Evolutionary conservation across 1,284 basidiomycete species (phyloP).

Genomic region (Cerioporus squamosus): DNA sequence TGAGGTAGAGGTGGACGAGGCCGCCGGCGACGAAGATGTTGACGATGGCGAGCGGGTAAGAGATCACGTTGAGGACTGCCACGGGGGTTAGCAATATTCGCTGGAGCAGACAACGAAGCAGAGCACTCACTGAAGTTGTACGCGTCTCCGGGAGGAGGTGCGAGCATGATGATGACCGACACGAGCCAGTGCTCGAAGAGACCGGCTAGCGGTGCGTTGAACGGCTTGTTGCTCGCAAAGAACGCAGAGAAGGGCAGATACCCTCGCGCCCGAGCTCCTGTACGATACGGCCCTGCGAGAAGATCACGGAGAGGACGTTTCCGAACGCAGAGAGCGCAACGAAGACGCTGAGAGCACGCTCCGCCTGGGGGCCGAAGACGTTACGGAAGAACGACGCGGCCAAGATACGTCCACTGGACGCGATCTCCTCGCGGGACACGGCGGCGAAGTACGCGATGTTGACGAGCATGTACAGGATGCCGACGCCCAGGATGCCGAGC

Average conservation of each 20-base stretch:
- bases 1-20: conserved; percentile 48
- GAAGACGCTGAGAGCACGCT: conserved; percentile 63
- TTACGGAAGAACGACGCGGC: conserved; percentile 74
- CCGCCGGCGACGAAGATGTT: conserved; percentile 57
- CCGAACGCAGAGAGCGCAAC: conserved; percentile 65
- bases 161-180: conserved; percentile 51
- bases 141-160: conserved; percentile 54
- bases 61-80: conserved; percentile 34
- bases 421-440: conserved; percentile 66
- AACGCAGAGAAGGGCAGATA: conserved; percentile 61
- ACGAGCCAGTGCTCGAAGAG: conserved; percentile 57
- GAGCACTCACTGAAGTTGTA: conserved; percentile 12
- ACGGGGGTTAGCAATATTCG: neutral
- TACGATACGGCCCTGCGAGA: conserved; percentile 66
- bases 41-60: conserved; percentile 53
- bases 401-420: conserved; percentile 58
- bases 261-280: conserved; percentile 73
- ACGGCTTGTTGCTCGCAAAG: conserved; percentile 67
- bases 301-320: conserved; percentile 60
- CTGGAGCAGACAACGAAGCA: conserved; percentile 21
- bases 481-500: conserved; percentile 57
- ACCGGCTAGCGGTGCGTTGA: conserved; percentile 60
- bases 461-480: conserved; percentile 59
- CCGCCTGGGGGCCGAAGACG: conserved; percentile 60
- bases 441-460: conserved; percentile 69